Evolutionary conservation across 345 rosid species (phyloP).

Genomic region (Luvunga scandens): DNA sequence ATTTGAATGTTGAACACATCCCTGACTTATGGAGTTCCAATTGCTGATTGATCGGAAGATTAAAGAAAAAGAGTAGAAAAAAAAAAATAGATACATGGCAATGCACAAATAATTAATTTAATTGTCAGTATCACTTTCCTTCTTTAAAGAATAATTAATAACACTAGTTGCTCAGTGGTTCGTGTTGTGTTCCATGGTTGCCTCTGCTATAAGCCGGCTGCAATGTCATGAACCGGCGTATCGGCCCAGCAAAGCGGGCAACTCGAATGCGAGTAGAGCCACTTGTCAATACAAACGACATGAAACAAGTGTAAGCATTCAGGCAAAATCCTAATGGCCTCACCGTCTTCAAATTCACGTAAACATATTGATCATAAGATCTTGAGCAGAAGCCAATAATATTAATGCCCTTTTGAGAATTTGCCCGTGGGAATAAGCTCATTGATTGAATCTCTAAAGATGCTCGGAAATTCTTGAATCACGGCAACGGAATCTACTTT

Average conservation of each 20-base stretch:
- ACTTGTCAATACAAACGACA: slow-evolving; percentile 35
- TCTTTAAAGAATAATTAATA: too few relatives aligned
- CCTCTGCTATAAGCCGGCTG: background rate
- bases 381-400: background rate
- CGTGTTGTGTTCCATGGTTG: background rate
- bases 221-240: background rate
- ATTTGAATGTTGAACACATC: too few relatives aligned
- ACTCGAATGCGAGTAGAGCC: slow-evolving; percentile 33
- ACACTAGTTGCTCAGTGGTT: background rate
- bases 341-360: slow-evolving; percentile 32
- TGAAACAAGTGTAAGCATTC: slow-evolving; percentile 37
- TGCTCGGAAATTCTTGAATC: background rate
- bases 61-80: too few relatives aligned
- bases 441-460: background rate
- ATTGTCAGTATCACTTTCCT: too few relatives aligned
- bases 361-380: slow-evolving; percentile 25
- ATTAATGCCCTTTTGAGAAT: background rate
- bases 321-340: slow-evolving; percentile 25
- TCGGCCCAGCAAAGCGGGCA: slow-evolving; percentile 24
- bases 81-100: too few relatives aligned
- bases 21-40: too few relatives aligned
- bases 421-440: background rate
- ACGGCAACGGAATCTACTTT: background rate
- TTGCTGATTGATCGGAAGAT: too few relatives aligned
- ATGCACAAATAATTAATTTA: too few relatives aligned